Percentiles rank a stretch among this genome's conserved stretches.
These are phyloP conservation scores for Phytophthora meadii DNA, from an alignment of 352 stramenopile genomes.

Conservation along the genomic window DNA sequence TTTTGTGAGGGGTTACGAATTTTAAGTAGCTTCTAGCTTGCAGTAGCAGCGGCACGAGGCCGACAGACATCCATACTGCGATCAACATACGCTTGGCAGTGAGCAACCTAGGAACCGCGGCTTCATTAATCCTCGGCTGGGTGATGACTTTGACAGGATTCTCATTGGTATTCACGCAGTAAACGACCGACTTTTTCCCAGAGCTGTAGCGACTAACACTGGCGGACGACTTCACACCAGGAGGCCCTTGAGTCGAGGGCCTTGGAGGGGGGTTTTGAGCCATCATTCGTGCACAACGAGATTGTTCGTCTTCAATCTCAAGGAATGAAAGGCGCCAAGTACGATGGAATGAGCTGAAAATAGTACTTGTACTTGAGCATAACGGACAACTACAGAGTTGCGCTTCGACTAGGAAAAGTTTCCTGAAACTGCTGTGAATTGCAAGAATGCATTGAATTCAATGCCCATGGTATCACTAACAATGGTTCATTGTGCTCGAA, in stretches of 20 bases:
- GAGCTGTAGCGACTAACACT: conserved; percentile 11
- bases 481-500: too few relatives aligned
- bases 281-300: neutral
- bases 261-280: neutral
- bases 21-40: conserved; percentile 41
- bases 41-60: conserved; percentile 26
- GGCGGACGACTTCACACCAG: conserved; percentile 7
- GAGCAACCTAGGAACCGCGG: conserved; percentile 3
- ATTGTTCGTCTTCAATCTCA: neutral
- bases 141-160: neutral
- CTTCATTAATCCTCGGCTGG: conserved; percentile 14
- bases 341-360: too few relatives aligned
- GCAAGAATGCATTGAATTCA: too few relatives aligned
- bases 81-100: conserved; percentile 25
- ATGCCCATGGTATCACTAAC: too few relatives aligned
- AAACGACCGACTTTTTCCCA: conserved; percentile 20
- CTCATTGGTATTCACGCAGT: conserved; percentile 16
- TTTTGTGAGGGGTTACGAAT: conserved; percentile 37
- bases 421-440: too few relatives aligned
- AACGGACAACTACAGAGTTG: too few relatives aligned
- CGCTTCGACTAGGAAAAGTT: too few relatives aligned
- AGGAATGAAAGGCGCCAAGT: too few relatives aligned
- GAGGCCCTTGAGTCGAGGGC: too few relatives aligned
- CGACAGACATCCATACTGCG: conserved; percentile 31
- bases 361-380: too few relatives aligned